Percentiles rank a stretch among this genome's conserved stretches.
Conservation (phyloP, 2,329 filamentous ascomycete species). For the Fusarium sp. region DNA sequence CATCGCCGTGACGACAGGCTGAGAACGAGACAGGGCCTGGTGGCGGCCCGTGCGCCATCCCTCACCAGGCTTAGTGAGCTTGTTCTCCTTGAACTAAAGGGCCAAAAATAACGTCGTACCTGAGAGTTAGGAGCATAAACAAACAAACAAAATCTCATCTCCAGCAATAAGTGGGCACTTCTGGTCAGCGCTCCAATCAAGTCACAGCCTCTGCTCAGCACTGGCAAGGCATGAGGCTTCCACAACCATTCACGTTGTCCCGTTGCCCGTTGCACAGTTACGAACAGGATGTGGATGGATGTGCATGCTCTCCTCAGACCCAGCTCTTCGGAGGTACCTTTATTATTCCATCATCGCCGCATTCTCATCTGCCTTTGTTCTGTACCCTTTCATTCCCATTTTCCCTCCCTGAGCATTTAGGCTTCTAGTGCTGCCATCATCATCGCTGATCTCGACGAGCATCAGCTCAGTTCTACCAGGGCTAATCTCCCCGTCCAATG, state of each 20-base stretch:
- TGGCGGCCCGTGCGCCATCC: conserved; percentile 39
- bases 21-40: conserved; percentile 18
- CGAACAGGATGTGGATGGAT: conserved; percentile 21
- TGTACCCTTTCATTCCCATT: conserved; percentile 5
- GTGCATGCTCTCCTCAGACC: conserved; percentile 9
- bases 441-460: conserved; percentile 10
- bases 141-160: conserved; percentile 49
- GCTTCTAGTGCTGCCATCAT: background rate
- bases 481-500: conserved; percentile 39
- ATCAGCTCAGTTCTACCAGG: conserved; percentile 35
- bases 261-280: conserved; percentile 45
- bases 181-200: conserved; percentile 24
- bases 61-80: conserved; percentile 25
- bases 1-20: conserved; percentile 48
- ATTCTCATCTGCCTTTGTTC: conserved; percentile 11
- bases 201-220: conserved; percentile 25
- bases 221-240: conserved; percentile 25
- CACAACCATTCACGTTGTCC: conserved; percentile 34
- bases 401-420: background rate
- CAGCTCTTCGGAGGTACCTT: conserved; percentile 28
- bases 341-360: conserved; percentile 36
- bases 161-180: conserved; percentile 28
- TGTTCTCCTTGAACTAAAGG: conserved; percentile 34
- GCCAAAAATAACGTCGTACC: conserved; percentile 39
- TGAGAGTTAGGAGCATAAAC: conserved; percentile 42